Percentiles rank a stretch among this genome's conserved stretches.
phyloP scores from a whole-genome alignment of 305 asterid species.

The Fraxinus paxiana region DNA sequence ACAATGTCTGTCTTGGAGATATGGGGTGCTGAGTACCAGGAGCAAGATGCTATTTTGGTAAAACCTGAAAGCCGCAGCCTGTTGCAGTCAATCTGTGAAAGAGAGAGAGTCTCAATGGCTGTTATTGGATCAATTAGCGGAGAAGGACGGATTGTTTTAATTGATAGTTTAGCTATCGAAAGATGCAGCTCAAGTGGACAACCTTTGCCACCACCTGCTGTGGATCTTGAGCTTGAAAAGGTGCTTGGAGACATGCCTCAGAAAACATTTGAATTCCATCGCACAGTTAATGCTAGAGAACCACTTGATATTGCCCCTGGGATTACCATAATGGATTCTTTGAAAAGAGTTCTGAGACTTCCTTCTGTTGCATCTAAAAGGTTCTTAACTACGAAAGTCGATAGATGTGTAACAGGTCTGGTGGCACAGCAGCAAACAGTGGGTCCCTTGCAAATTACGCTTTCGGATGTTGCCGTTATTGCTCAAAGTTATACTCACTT shows the following conservation, averaged over 20 bases:
- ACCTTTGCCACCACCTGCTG: slow-evolving; percentile 83
- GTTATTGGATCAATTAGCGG: slow-evolving; percentile 85
- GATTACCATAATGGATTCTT: slow-evolving; percentile 54
- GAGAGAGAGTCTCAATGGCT: slow-evolving; percentile 94
- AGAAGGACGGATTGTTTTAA: slow-evolving; percentile 65
- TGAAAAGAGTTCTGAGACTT: slow-evolving; percentile 79
- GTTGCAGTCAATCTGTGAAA: slow-evolving; percentile 62
- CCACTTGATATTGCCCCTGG: slow-evolving; percentile 89
- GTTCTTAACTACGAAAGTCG: slow-evolving; percentile 91
- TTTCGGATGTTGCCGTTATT: slow-evolving; percentile 87
- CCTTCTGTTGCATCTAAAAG: slow-evolving; percentile 90
- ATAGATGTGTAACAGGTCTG: slow-evolving; percentile 93
- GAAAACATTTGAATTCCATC: slow-evolving; percentile 78
- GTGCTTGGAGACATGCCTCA: slow-evolving; percentile 98
- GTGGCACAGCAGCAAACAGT: slow-evolving; percentile 99
- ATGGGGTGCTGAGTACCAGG: slow-evolving; percentile 99
- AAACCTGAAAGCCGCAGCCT: slow-evolving; percentile 68
- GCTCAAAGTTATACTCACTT: slow-evolving; percentile 71
- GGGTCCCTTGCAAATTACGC: slow-evolving; percentile 88
- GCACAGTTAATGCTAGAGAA: slow-evolving; percentile 41
- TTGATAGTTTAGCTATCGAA: slow-evolving; percentile 58
- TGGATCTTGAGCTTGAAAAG: slow-evolving; percentile 92
- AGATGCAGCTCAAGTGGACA: slow-evolving; percentile 46
- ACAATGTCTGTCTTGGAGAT: slow-evolving; percentile 92
- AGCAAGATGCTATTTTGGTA: slow-evolving; percentile 94